phyloP scores from a whole-genome alignment of 2,329 filamentous ascomycete species.

The Fusarium sulawesiense region DNA sequence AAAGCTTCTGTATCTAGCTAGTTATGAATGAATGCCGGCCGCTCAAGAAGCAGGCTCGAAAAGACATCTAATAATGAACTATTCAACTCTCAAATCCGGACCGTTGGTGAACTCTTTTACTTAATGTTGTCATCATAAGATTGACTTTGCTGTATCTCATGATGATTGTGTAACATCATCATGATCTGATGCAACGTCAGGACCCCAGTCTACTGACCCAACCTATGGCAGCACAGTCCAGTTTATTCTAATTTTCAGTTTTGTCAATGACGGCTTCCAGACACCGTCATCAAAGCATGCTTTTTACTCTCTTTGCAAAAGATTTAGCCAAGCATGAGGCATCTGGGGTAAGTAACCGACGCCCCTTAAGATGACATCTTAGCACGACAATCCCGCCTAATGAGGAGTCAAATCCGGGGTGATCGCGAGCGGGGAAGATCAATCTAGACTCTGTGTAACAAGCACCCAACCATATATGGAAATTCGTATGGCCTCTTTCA shows the following conservation, averaged over 20 bases:
- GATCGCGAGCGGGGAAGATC: slow-evolving; percentile 3
- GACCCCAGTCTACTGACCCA: not conserved
- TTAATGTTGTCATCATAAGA: not conserved
- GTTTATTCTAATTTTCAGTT: not conserved
- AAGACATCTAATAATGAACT: slow-evolving; percentile 25
- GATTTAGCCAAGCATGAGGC: slow-evolving; percentile 29
- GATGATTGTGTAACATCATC: not conserved
- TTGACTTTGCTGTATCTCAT: not conserved
- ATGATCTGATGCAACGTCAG: not conserved
- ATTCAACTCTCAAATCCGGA: slow-evolving; percentile 6
- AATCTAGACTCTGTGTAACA: slow-evolving; percentile 7
- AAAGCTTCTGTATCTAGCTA: slow-evolving; percentile 38
- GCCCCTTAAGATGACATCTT: not conserved
- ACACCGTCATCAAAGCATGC: not conserved
- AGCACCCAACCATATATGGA: not conserved
- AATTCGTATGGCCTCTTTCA: not conserved
- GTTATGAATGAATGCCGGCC: slow-evolving; percentile 30
- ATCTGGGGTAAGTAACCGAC: slow-evolving; percentile 23
- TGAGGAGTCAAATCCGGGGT: slow-evolving; percentile 3
- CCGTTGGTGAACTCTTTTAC: not conserved
- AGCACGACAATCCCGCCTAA: not conserved
- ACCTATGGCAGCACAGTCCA: not conserved
- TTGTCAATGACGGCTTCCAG: not conserved
- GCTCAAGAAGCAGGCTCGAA: slow-evolving; percentile 35
- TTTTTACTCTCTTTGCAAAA: not conserved